phyloP scores from a whole-genome alignment of 495 filamentous ascomycete species.

The Halenospora varia region DNA sequence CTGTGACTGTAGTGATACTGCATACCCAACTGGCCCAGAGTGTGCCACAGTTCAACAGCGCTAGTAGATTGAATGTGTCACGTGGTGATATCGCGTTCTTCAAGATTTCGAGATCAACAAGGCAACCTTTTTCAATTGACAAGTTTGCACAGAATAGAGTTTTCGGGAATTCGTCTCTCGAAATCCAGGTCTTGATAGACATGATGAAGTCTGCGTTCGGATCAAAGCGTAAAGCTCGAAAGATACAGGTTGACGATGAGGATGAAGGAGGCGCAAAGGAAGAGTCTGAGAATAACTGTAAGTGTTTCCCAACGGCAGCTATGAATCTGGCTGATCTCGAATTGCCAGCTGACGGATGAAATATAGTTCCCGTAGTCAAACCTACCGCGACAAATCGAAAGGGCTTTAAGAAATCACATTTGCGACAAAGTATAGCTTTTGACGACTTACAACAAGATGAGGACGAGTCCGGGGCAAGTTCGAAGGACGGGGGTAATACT shows the following conservation, averaged over 20 bases:
- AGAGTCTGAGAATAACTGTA: conserved; percentile 15
- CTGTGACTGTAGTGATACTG: no score
- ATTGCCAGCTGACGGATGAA: conserved; percentile 19
- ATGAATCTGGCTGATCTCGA: conserved; percentile 21
- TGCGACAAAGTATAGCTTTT: conserved; percentile 46
- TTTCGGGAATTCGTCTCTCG: no score
- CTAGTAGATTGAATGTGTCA: conserved; percentile 15
- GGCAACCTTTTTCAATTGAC: no score
- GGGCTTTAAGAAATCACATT: conserved; percentile 43
- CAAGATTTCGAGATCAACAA: background rate
- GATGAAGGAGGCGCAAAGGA: conserved; percentile 38
- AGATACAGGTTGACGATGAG: conserved; percentile 66
- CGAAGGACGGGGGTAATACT: conserved; percentile 7
- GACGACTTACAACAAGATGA: conserved; percentile 30
- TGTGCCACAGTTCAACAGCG: no score
- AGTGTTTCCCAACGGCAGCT: conserved; percentile 12
- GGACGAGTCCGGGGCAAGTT: conserved; percentile 6
- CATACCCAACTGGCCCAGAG: no score
- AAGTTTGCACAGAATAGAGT: no score
- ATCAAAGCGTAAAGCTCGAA: conserved; percentile 67
- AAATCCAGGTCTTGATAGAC: no score
- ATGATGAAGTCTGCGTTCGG: conserved; percentile 63
- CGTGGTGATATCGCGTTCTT: conserved; percentile 17
- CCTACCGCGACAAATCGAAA: conserved; percentile 24
- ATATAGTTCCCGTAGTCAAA: conserved; percentile 7